Evolutionary conservation across 176 grass and related monocot species (phyloP).

Genomic region (Musa beccarii): DNA sequence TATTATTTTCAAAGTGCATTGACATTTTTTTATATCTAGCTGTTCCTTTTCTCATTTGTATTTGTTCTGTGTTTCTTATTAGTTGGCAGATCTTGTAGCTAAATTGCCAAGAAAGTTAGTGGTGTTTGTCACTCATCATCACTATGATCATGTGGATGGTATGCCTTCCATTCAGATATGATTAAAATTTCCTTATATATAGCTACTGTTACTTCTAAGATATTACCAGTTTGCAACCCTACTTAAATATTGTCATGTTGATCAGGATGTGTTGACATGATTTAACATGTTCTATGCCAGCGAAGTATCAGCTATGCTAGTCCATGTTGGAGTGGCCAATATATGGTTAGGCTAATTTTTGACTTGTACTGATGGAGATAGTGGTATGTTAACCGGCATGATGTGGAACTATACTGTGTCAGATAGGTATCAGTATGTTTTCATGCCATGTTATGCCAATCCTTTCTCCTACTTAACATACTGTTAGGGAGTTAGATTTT

Average conservation of each 20-base stretch:
- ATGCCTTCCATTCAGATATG: constrained; percentile 22
- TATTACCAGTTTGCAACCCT: not conserved
- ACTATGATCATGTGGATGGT: constrained; percentile 84
- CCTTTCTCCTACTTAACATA: not conserved
- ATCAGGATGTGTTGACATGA: not conserved
- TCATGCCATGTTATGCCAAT: not conserved
- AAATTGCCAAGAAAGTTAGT: constrained; percentile 77
- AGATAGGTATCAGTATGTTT: not conserved
- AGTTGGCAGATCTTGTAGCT: constrained; percentile 78
- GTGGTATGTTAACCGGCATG: not conserved
- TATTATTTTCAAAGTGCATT: not conserved
- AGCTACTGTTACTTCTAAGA: not conserved
- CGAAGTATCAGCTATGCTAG: not conserved
- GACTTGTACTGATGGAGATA: not conserved
- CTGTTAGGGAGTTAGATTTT: not conserved
- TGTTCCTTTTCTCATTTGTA: not conserved
- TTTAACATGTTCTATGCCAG: not conserved
- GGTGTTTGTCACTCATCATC: constrained; percentile 94
- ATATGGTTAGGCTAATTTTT: not conserved
- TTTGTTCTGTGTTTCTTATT: constrained; percentile 26
- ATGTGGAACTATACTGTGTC: not conserved
- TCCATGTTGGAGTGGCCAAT: not conserved
- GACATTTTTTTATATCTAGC: not conserved
- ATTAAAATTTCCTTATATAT: not conserved
- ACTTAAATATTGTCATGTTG: not conserved